A percentile compares a stretch with the other conserved stretches of the same genome.
Evolutionary conservation across 768 basidiomycete genomes (phyloP).

Genomic region (Mycena galopus): DNA sequence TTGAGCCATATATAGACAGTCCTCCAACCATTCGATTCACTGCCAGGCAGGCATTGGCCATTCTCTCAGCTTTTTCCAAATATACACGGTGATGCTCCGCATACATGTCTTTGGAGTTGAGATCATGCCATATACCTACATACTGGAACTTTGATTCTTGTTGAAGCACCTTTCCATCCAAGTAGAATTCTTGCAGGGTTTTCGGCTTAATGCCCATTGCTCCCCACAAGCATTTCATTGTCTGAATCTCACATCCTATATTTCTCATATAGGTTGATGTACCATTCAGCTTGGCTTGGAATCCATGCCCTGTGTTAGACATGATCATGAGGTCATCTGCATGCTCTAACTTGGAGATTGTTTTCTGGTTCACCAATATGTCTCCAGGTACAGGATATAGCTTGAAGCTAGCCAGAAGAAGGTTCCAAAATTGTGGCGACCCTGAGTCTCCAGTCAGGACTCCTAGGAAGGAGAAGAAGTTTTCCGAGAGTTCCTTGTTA

Average conservation of each 20-base stretch:
- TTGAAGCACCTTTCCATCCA: not conserved
- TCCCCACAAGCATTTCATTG: not conserved
- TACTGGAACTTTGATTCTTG: slow-evolving; percentile 35
- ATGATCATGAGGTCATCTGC: slow-evolving; percentile 44
- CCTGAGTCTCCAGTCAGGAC: slow-evolving; percentile 44
- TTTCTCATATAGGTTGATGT: not conserved
- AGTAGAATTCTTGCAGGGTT: not conserved
- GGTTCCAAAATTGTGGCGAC: slow-evolving; percentile 44
- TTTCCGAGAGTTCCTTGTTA: not conserved
- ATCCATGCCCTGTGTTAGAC: slow-evolving; percentile 29
- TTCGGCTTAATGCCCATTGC: not conserved
- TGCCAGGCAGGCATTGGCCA: slow-evolving; percentile 1
- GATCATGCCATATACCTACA: slow-evolving; percentile 19
- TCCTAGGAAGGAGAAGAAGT: slow-evolving; percentile 41
- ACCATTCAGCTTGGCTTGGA: slow-evolving; percentile 28
- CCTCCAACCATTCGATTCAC: slow-evolving; percentile 15
- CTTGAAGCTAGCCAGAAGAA: slow-evolving; percentile 39
- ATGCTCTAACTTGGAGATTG: slow-evolving; percentile 41
- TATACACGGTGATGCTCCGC: not conserved
- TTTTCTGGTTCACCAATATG: slow-evolving; percentile 21
- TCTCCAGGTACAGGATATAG: slow-evolving; percentile 33
- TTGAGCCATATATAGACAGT: slow-evolving; percentile 19
- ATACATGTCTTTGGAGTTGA: not conserved
- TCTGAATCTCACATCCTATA: slow-evolving; percentile 20
- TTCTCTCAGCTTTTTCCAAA: slow-evolving; percentile 4